Conservation (phyloP, 768 basidiomycete genomes). For the Tylopilus subfusipes region DNA sequence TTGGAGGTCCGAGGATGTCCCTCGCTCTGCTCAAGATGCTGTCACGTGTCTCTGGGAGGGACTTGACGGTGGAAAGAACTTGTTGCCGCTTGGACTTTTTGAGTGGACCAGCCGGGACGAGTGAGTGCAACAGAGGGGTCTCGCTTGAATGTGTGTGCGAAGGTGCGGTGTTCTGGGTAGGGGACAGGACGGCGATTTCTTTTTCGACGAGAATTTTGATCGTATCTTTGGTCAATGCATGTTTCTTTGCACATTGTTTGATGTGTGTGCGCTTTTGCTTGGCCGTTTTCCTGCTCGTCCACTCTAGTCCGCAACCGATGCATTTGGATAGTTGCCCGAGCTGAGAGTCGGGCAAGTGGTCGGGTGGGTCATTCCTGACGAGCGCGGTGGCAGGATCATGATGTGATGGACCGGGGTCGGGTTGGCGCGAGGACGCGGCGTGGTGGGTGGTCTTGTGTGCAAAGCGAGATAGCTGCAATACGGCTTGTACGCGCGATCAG, state of each 20-base stretch:
- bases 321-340: constrained; percentile 52
- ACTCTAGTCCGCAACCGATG: constrained; percentile 58
- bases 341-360: constrained; percentile 45
- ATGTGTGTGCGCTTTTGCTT: constrained; percentile 67
- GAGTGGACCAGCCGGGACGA: constrained; percentile 46
- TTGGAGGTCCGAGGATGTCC: constrained; percentile 28
- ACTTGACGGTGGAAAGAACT: constrained; percentile 42
- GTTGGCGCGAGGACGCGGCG: not conserved
- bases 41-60: constrained; percentile 44
- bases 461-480: constrained; percentile 33
- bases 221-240: constrained; percentile 50
- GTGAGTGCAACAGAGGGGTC: constrained; percentile 50
- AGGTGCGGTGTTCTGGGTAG: not conserved
- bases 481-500: not conserved
- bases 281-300: constrained; percentile 67
- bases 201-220: constrained; percentile 48
- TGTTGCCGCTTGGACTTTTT: constrained; percentile 42
- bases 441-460: constrained; percentile 28
- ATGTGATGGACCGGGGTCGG: not conserved
- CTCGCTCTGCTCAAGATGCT: constrained; percentile 39
- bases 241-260: constrained; percentile 63
- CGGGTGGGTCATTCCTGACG: constrained; percentile 13
- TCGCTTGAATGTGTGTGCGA: not conserved
- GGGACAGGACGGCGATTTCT: constrained; percentile 34
- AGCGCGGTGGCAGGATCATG: not conserved